A percentile compares a stretch with the other conserved stretches of the same genome.
Conservation (phyloP, 495 filamentous ascomycete species). For the Penicillium taxi region DNA sequence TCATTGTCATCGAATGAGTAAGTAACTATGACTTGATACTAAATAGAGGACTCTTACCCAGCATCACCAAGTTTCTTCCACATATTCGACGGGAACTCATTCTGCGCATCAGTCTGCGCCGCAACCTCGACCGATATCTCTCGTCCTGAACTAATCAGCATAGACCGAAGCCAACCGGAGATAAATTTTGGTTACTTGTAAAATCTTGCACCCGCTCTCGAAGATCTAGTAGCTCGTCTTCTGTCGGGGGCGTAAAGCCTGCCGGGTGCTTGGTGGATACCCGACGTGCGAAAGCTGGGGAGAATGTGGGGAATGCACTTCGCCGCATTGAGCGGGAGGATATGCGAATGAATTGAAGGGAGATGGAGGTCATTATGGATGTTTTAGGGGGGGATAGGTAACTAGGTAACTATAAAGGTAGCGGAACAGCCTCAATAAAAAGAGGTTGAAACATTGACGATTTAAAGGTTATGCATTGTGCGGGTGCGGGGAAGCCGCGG, state of each 20-base stretch:
- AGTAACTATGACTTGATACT: not conserved
- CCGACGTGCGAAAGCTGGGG: constrained; percentile 27
- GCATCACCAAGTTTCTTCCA: constrained; percentile 91
- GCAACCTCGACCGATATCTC: constrained; percentile 78
- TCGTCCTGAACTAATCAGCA: constrained; percentile 26
- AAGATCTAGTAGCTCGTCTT: constrained; percentile 71
- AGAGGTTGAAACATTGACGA: too few relatives aligned
- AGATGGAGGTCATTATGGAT: constrained; percentile 26
- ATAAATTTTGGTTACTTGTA: constrained; percentile 41
- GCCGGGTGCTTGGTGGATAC: constrained; percentile 73
- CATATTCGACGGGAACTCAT: constrained; percentile 85
- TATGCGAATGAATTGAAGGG: constrained; percentile 26
- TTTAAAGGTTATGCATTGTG: too few relatives aligned
- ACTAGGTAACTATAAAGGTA: too few relatives aligned
- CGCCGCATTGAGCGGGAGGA: constrained; percentile 22
- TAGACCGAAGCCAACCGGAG: not conserved
- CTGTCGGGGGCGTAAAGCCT: constrained; percentile 68
- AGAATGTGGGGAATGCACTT: constrained; percentile 24
- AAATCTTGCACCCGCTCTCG: constrained; percentile 92
- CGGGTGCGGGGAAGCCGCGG: too few relatives aligned
- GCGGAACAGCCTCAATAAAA: too few relatives aligned
- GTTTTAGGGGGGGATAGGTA: too few relatives aligned
- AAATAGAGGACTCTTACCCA: constrained; percentile 36
- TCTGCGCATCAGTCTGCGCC: constrained; percentile 67
- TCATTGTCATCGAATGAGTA: not conserved